Base-by-base conservation (phyloP, 352 stramenopile genomes). In the Globisporangium takayamanum region DNA sequence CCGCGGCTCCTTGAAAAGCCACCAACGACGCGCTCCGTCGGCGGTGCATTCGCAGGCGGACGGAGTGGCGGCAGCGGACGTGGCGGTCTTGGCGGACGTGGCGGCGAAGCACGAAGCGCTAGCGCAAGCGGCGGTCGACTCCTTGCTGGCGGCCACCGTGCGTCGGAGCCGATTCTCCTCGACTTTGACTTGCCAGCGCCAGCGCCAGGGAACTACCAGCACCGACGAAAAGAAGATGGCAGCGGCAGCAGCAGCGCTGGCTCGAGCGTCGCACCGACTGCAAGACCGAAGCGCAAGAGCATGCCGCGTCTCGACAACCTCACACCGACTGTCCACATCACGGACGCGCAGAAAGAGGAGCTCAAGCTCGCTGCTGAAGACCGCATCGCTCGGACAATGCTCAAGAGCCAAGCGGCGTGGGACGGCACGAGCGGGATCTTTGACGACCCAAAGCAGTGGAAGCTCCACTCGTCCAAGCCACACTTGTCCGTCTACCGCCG, bases 401-500 rank as follows among this genome's bases (percentile, higher is more conserved):
- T 61, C 20, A 80, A 81, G 57, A 71, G 69, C 18, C 69, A 71
- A 50, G 76, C 76, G 4, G 76, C 76, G 41, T 86, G 76, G 76
- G 67, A 80, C 58, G 76, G 76, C 44, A 78, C 64, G 46, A 80
- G 78, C 57, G 74, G 80, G 53, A 82, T 87, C 53, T 80, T 84
- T 37, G 76, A 84, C 59, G 66, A 79, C 59, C 74, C 72, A 3
- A 78, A 80, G 64, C 64, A 75, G 41, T 87, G 77, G 77, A 87
- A 87, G 49, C 67, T 87, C n/a, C 77, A 85, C 59, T 70, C 66
- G 28, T 65, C 69, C 30, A 84, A 82, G 54, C 74, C 77, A 0
- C 67, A 85, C 42, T 54, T 87, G 22, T 68, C 73, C 0, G 57
- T 87, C 30, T 87, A 85, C 66, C 67, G 44, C 46, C 66, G 52